Evolutionary conservation across 148 eudicot genomes (phyloP).

Genomic region (Oxyria digyna): DNA sequence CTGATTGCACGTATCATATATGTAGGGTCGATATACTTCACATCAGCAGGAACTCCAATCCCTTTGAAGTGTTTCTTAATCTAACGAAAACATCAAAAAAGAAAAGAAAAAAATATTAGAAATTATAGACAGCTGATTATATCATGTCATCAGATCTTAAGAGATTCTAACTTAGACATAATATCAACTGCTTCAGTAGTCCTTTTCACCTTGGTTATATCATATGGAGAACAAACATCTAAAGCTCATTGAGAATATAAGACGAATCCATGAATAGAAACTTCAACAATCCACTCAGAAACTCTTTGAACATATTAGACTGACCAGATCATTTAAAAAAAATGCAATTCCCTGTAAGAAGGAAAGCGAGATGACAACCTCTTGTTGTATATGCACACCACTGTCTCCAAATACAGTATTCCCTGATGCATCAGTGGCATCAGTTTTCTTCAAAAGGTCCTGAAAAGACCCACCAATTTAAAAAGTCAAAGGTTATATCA

Average conservation of each 20-base stretch:
- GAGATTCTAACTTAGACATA: neutral
- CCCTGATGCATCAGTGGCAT: constrained; percentile 92
- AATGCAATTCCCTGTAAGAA: neutral
- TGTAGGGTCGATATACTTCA: constrained; percentile 95
- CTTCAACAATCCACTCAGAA: neutral
- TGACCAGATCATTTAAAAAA: neutral
- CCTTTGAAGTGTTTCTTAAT: constrained; percentile 74
- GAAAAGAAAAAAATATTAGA: too few relatives aligned
- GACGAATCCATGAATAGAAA: neutral
- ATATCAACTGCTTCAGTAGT: neutral
- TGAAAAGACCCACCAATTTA: constrained; percentile 18
- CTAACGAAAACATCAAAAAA: too few relatives aligned
- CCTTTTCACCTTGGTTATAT: neutral
- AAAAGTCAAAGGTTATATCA: neutral
- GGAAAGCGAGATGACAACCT: constrained; percentile 30
- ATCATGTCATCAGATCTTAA: neutral
- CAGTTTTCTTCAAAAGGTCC: constrained; percentile 66
- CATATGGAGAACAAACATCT: neutral
- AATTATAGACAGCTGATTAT: neutral
- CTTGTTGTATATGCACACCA: constrained; percentile 86
- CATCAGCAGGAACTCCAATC: constrained; percentile 69
- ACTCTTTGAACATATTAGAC: neutral
- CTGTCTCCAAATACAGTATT: constrained; percentile 71
- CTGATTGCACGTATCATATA: constrained; percentile 97
- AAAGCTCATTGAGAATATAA: neutral